Evolutionary conservation across 2,329 filamentous ascomycete genomes (phyloP).

Genomic region (Pestalotiopsis sp.): DNA sequence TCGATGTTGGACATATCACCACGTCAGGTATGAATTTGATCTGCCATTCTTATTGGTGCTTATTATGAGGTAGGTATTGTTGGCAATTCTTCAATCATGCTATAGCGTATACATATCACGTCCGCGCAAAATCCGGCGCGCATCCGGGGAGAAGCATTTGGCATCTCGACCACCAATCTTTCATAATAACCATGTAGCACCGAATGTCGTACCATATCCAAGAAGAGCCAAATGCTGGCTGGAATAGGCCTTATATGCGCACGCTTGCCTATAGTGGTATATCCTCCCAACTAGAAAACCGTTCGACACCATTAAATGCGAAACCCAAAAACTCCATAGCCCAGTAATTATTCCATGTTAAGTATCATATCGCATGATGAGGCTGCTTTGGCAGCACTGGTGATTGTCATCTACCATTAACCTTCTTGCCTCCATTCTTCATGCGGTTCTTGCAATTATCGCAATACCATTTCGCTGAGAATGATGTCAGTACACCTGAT

Average conservation of each 20-base stretch:
- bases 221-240: not conserved
- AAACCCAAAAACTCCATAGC: not conserved
- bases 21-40: not conserved
- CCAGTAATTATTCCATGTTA: not conserved
- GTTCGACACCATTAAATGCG: constrained; percentile 1
- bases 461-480: constrained; percentile 78
- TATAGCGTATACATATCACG: not conserved
- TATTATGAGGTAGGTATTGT: not conserved
- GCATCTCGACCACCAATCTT: not conserved
- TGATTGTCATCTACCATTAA: constrained; percentile 44
- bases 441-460: constrained; percentile 75
- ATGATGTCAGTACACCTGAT: not conserved
- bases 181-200: not conserved
- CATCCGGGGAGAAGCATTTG: not conserved
- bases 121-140: constrained; percentile 1
- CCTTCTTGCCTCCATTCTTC: constrained; percentile 58
- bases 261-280: constrained; percentile 4
- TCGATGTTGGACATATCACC: not conserved
- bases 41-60: not conserved
- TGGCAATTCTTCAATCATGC: not conserved
- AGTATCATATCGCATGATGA: not conserved
- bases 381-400: not conserved
- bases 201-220: constrained; percentile 1
- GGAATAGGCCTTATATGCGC: not conserved
- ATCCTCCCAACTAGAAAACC: constrained; percentile 1